Evolutionary conservation across 164 flowering plant species (phyloP).

Genomic region (Magnolia kwangsiensis): DNA sequence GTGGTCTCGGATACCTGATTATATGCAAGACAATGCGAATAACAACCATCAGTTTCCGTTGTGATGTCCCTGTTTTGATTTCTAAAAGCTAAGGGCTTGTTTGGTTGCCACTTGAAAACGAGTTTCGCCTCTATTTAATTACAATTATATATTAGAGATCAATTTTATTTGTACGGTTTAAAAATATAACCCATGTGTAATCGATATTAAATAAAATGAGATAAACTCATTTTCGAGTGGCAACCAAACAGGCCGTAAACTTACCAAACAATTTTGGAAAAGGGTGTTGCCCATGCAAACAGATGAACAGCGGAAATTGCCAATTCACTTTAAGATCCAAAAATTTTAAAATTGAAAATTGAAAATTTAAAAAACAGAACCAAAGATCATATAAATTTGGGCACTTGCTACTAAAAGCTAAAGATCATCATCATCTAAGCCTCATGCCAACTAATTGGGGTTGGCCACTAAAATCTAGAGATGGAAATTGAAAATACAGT

Average conservation of each 20-base stretch:
- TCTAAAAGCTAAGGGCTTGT: neutral
- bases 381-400: too few relatives aligned
- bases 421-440: neutral
- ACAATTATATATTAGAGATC: too few relatives aligned
- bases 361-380: neutral
- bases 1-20: constrained; percentile 80
- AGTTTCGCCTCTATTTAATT: too few relatives aligned
- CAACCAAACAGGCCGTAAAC: too few relatives aligned
- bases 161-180: too few relatives aligned
- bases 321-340: neutral
- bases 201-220: too few relatives aligned
- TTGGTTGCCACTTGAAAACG: too few relatives aligned
- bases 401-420: neutral
- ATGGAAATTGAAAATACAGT: neutral
- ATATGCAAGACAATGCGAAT: neutral
- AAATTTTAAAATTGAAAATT: too few relatives aligned
- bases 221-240: too few relatives aligned
- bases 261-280: neutral
- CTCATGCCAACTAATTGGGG: neutral
- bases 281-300: neutral
- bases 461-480: neutral
- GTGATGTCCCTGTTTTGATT: neutral
- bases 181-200: too few relatives aligned
- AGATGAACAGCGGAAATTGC: neutral
- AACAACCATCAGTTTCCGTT: neutral